A percentile compares a stretch with the other conserved stretches of the same genome.
Evolutionary conservation across 148 eudicot species (phyloP).

Genomic region (Rhododendron ferrugineum): DNA sequence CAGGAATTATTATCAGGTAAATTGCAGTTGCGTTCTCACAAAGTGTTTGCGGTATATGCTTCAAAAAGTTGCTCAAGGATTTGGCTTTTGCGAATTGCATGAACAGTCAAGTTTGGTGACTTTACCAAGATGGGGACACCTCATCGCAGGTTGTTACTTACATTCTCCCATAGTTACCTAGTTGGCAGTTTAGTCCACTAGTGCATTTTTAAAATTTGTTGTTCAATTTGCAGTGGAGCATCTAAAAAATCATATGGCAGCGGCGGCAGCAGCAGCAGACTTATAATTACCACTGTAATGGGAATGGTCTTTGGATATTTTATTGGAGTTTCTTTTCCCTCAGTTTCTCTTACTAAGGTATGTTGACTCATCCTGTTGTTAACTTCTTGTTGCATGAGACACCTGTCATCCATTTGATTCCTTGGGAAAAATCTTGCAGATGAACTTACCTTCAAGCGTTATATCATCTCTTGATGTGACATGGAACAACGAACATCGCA

Average conservation of each 20-base stretch:
- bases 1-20: slow-evolving; percentile 14
- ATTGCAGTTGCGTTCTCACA: slow-evolving; percentile 5
- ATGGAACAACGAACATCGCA: slow-evolving; percentile 24
- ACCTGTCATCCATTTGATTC: slow-evolving; percentile 10
- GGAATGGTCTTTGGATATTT: slow-evolving; percentile 70
- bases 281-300: slow-evolving; percentile 47
- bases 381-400: background rate
- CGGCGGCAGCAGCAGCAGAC: slow-evolving; percentile 37
- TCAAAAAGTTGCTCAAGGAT: slow-evolving; percentile 19
- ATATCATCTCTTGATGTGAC: slow-evolving; percentile 40
- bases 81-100: slow-evolving; percentile 26
- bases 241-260: slow-evolving; percentile 44
- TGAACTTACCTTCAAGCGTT: slow-evolving; percentile 47
- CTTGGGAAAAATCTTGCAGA: slow-evolving; percentile 30
- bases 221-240: slow-evolving; percentile 40
- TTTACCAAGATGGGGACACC: slow-evolving; percentile 39
- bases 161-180: background rate
- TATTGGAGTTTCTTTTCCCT: slow-evolving; percentile 59
- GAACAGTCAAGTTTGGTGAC: slow-evolving; percentile 24
- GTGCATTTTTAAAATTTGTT: background rate
- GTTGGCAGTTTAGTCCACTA: background rate
- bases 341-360: slow-evolving; percentile 55
- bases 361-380: background rate
- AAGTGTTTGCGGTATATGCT: slow-evolving; percentile 4
- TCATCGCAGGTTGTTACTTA: slow-evolving; percentile 44